Percentiles rank a stretch among this genome's conserved stretches.
phyloP scores from a whole-genome alignment of 805 yeast species.

The Saccharomycopsis synnaedendra region DNA sequence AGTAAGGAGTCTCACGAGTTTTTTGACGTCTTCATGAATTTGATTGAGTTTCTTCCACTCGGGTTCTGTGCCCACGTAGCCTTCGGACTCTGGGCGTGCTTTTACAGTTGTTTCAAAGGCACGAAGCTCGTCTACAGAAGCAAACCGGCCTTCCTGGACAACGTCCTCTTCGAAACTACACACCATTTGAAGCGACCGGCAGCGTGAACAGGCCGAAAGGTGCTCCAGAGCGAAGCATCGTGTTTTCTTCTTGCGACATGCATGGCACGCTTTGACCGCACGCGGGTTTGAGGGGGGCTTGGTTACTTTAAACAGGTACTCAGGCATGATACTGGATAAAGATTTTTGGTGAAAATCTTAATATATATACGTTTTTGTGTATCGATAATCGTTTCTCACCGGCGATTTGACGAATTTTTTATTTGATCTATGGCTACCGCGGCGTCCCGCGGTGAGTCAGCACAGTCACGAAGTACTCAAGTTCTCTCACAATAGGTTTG shows the following conservation, averaged over 20 bases:
- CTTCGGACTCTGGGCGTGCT: no score
- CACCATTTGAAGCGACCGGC: conserved; percentile 27
- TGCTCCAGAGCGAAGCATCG: conserved; percentile 30
- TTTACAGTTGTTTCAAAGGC: background rate
- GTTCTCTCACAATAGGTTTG: no score
- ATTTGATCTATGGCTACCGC: no score
- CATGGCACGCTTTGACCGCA: conserved; percentile 23
- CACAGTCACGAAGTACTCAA: no score
- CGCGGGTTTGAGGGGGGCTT: conserved; percentile 7
- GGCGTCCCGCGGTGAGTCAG: no score
- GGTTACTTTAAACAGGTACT: background rate
- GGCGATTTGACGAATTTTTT: no score
- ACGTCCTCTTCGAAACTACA: conserved; percentile 34
- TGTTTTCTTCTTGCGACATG: conserved; percentile 27
- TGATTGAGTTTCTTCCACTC: conserved; percentile 6
- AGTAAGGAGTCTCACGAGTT: conserved; percentile 3
- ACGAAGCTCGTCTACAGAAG: conserved; percentile 4
- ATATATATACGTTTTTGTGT: no score
- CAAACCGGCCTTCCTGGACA: conserved; percentile 7
- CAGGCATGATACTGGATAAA: background rate
- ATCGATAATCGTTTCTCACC: no score
- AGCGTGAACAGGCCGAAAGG: conserved; percentile 36
- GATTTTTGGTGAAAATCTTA: no score
- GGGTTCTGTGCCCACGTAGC: background rate
- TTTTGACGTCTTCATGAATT: conserved; percentile 18